A percentile compares a stretch with the other conserved stretches of the same genome.
phyloP scores from a whole-genome alignment of 2,329 filamentous ascomycete species.

The Sporothrix inflata region DNA sequence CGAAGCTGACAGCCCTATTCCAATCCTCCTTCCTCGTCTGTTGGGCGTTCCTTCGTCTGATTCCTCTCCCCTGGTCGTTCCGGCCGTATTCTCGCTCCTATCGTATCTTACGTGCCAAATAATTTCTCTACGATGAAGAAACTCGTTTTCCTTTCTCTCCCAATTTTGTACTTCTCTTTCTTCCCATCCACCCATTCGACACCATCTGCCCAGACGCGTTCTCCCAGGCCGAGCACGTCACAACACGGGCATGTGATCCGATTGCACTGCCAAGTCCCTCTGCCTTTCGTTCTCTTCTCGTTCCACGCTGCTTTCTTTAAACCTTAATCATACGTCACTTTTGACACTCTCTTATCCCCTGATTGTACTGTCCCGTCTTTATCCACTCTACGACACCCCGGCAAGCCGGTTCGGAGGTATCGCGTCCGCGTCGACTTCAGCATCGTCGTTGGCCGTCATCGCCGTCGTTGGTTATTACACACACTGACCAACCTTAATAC shows the following conservation, averaged over 20 bases:
- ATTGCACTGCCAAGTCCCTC: neutral
- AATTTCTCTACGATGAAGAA: too few species aligned
- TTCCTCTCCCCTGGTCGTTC: neutral
- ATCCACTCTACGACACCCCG: too few species aligned
- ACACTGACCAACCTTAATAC: neutral
- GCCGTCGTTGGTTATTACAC: neutral
- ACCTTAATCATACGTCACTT: too few species aligned
- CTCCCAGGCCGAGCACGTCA: neutral
- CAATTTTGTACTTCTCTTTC: neutral
- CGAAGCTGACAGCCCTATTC: neutral
- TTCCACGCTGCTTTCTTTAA: too few species aligned
- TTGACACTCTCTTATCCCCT: neutral
- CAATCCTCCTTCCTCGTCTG: neutral
- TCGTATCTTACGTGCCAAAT: neutral
- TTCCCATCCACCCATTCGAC: neutral
- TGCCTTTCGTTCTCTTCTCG: neutral
- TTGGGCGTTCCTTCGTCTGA: neutral
- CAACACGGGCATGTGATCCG: neutral
- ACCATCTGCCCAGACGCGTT: neutral
- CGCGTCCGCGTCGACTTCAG: too few species aligned
- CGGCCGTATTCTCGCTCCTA: neutral
- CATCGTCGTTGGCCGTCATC: too few species aligned
- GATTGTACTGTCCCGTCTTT: too few species aligned
- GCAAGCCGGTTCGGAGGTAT: too few species aligned
- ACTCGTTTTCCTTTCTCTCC: neutral